Evolutionary conservation across 2,329 filamentous ascomycete genomes (phyloP).

Genomic region (Curvularia hawaiiensis): DNA sequence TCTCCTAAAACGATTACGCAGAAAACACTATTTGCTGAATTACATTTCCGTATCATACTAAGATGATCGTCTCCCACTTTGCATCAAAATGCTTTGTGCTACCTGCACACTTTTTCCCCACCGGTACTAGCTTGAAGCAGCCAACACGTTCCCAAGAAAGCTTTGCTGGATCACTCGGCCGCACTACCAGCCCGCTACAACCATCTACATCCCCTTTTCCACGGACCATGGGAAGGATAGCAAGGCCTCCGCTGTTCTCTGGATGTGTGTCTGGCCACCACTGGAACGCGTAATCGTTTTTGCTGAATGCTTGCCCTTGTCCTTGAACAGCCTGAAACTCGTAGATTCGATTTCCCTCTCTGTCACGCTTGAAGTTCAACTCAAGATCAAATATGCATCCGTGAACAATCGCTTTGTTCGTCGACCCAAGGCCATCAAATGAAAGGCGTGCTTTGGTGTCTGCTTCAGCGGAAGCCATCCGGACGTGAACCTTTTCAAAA

Average conservation of each 20-base stretch:
- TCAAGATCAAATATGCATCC: background rate
- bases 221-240: background rate
- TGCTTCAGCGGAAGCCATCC: background rate
- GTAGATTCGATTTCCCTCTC: background rate
- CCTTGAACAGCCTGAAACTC: background rate
- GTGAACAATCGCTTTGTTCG: background rate
- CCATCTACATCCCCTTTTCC: background rate
- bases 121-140: background rate
- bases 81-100: background rate
- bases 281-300: background rate
- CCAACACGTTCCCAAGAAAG: background rate
- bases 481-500: background rate
- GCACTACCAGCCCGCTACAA: background rate
- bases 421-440: background rate
- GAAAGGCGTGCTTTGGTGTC: background rate
- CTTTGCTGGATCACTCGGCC: background rate
- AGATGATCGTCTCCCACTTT: background rate
- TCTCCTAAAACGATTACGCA: background rate
- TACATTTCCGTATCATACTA: background rate
- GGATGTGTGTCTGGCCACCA: background rate
- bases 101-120: background rate
- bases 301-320: background rate
- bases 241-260: background rate
- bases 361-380: background rate
- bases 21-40: background rate